These are phyloP conservation scores for Russula lepida DNA, from an alignment of 768 basidiomycete genomes.

Conservation along the genomic window DNA sequence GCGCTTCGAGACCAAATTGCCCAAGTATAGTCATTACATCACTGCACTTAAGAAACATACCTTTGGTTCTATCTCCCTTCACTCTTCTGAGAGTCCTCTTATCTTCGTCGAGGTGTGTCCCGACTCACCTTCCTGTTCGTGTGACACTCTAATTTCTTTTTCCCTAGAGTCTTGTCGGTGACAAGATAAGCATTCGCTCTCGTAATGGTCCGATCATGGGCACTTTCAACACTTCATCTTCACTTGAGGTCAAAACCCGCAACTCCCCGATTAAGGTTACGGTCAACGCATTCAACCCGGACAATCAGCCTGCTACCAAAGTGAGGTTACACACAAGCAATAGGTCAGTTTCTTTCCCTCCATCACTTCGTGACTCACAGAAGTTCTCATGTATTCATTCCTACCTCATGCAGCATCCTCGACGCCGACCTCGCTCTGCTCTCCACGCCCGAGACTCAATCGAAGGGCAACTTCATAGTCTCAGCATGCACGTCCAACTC, in stretches of 20 bases:
- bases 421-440: background rate
- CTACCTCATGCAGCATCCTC: background rate
- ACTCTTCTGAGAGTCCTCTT: background rate
- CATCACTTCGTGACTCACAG: background rate
- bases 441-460: background rate
- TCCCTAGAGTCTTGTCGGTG: background rate
- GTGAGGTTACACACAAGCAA: slow-evolving; percentile 6
- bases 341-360: background rate
- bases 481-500: slow-evolving; percentile 5
- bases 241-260: background rate
- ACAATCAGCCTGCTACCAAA: background rate
- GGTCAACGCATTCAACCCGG: slow-evolving; percentile 11
- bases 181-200: slow-evolving; percentile 1
- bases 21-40: slow-evolving; percentile 2
- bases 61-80: slow-evolving; percentile 7
- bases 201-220: slow-evolving; percentile 6
- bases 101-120: background rate
- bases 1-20: slow-evolving; percentile 6
- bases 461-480: slow-evolving; percentile 1
- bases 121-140: background rate
- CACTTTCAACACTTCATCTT: slow-evolving; percentile 9
- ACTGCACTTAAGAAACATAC: background rate
- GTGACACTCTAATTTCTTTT: background rate
- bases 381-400: too few relatives aligned
- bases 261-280: slow-evolving; percentile 6